A percentile compares a stretch with the other conserved stretches of the same genome.
phyloP scores from a whole-genome alignment of 108 stramenopile species.

The Chaetoceros tenuissimus region DNA sequence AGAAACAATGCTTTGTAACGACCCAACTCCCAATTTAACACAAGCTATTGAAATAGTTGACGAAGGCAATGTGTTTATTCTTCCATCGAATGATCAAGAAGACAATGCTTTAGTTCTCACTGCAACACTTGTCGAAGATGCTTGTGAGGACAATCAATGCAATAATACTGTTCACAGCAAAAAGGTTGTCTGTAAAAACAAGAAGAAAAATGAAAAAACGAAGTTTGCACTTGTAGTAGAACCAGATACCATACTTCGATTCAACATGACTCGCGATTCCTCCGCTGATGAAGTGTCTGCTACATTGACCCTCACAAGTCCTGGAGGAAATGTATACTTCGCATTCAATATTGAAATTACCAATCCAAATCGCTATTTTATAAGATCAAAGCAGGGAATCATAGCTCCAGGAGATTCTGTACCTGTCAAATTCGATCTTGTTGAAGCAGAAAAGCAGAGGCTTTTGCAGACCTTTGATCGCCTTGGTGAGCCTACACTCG shows the following conservation, averaged over 20 bases:
- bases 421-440: conserved; percentile 69
- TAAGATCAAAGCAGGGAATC: conserved; percentile 86
- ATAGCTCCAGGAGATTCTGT: conserved; percentile 69
- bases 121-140: too few species aligned
- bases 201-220: conserved; percentile 1
- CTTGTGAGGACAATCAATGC: too few species aligned
- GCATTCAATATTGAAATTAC: conserved; percentile 91
- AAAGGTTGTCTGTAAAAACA: too few species aligned
- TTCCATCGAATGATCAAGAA: too few species aligned
- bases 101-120: too few species aligned
- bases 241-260: conserved; percentile 61
- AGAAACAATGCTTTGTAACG: too few species aligned
- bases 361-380: conserved; percentile 82
- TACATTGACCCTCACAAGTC: conserved; percentile 58
- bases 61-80: too few species aligned
- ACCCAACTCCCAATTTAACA: too few species aligned
- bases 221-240: conserved; percentile 46
- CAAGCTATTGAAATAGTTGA: too few species aligned
- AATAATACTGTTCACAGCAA: too few species aligned
- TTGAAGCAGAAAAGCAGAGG: conserved; percentile 79
- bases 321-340: conserved; percentile 46
- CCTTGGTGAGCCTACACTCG: conserved; percentile 79
- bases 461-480: conserved; percentile 76
- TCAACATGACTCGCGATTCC: conserved; percentile 43
- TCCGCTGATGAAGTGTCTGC: conserved; percentile 9